Base-by-base conservation (phyloP, 345 rosid species). In the Tarenaya hassleriana region DNA sequence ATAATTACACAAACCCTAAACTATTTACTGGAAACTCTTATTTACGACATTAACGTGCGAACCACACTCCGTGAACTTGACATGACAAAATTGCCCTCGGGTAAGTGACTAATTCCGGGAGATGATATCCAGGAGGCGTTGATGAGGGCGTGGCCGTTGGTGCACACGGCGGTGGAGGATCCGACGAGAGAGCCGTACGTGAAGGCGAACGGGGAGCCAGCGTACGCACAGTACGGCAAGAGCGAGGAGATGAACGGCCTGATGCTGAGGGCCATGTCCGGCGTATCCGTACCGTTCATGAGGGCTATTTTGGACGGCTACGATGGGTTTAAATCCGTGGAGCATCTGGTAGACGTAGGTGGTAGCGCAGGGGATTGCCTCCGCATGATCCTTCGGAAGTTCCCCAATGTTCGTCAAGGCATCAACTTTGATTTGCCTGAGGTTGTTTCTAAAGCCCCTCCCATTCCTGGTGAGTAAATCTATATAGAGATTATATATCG, bases 341-440 rank as follows among this genome's bases (percentile, higher is more conserved):
- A 64, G 31, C 73, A 18, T 41, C 50, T 90, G 53, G 91, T 90
- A 19, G 97, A 90, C 44, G 98, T 90, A 33, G 98, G 96, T 39
- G 98, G 98, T 15, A 90, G 98, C 13, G 87, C 79, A 7, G 98
- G 98, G 24, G 96, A 86, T 70, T 90, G 94, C 71, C 83, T 90
- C 29, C 70, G 73, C 66, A 86, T 86, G 97, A 90, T 90, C 41
- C 15, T 84, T 16, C 11, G 65, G 3, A 80, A 80, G 14, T 66
- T 73, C 62, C 72, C 88, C 2, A 48, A 42, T 17, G 55, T 90
- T 1, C 63, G 63, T 14, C 57, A 75, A 58, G 97, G 85, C 1
- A 69, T 84, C 71, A 90, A 90, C 68, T 90, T 84, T 52, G 97
- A 90, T 56, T 47, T 90, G 69, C 96, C 91, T 14, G 89, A 82